Evolutionary conservation across 1,139 yeast genomes (phyloP).

Genomic region (Schizosaccharomyces versatilis): DNA sequence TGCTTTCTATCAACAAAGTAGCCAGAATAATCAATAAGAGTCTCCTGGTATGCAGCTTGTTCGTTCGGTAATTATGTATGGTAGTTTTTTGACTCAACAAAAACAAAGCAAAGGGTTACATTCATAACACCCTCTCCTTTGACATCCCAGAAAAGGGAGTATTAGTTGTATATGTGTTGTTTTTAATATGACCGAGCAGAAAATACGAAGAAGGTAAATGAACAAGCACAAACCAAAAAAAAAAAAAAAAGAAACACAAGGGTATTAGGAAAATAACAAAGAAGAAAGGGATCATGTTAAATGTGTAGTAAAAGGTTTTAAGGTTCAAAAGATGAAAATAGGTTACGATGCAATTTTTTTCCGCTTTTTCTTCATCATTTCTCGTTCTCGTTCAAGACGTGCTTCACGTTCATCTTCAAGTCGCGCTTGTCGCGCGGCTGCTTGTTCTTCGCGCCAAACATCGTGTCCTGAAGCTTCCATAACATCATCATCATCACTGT

Average conservation of each 20-base stretch:
- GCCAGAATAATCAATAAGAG: no score
- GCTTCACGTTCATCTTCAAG: constrained; percentile 45
- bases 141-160: no score
- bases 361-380: constrained; percentile 20
- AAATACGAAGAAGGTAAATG: background rate
- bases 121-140: no score
- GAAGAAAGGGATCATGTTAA: background rate
- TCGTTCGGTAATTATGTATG: no score
- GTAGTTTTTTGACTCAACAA: no score
- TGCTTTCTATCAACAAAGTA: no score
- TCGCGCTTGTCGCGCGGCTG: constrained; percentile 39
- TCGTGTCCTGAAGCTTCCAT: constrained; percentile 93
- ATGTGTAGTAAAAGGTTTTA: background rate
- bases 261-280: background rate
- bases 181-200: no score
- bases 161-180: no score
- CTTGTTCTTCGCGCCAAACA: constrained; percentile 54
- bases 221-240: background rate
- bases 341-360: constrained; percentile 19
- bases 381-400: constrained; percentile 31
- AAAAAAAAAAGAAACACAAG: background rate
- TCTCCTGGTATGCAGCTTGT: no score
- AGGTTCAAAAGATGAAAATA: background rate
- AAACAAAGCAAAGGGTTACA: no score
- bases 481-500: constrained; percentile 43